Evolutionary conservation across 495 filamentous ascomycete genomes (phyloP).

Genomic region (Delitschia confertaspora): DNA sequence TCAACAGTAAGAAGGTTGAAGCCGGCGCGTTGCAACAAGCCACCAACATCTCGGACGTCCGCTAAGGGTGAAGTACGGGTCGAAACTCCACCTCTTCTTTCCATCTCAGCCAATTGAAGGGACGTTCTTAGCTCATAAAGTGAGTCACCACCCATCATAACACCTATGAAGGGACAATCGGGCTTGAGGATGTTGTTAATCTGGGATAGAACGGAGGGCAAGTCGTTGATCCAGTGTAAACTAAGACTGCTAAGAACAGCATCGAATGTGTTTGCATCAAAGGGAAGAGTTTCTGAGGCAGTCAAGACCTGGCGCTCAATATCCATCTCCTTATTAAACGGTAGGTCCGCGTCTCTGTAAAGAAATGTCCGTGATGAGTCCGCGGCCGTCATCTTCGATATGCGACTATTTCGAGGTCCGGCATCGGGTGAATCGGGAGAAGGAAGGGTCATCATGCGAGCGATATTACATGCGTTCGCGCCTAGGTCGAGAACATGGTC

Average conservation of each 20-base stretch:
- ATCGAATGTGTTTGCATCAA: slow-evolving; percentile 69
- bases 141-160: slow-evolving; percentile 93
- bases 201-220: slow-evolving; percentile 72
- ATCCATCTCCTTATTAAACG: slow-evolving; percentile 64
- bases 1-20: slow-evolving; percentile 96
- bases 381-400: slow-evolving; percentile 64
- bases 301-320: slow-evolving; percentile 62
- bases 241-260: slow-evolving; percentile 78
- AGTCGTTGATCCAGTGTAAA: slow-evolving; percentile 96
- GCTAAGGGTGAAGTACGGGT: slow-evolving; percentile 84
- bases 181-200: slow-evolving; percentile 79
- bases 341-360: slow-evolving; percentile 66
- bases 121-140: slow-evolving; percentile 91
- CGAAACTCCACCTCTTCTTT: slow-evolving; percentile 76
- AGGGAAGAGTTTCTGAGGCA: slow-evolving; percentile 65
- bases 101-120: slow-evolving; percentile 84
- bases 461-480: slow-evolving; percentile 93
- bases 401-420: slow-evolving; percentile 55
- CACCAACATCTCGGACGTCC: slow-evolving; percentile 85
- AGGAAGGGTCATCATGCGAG: slow-evolving; percentile 61
- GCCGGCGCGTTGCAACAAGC: slow-evolving; percentile 73
- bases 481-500: slow-evolving; percentile 84
- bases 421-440: slow-evolving; percentile 43
- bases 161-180: slow-evolving; percentile 84
- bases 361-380: slow-evolving; percentile 73